phyloP scores from a whole-genome alignment of 2,329 filamentous ascomycete genomes.

The Calonectria ilicicola region DNA sequence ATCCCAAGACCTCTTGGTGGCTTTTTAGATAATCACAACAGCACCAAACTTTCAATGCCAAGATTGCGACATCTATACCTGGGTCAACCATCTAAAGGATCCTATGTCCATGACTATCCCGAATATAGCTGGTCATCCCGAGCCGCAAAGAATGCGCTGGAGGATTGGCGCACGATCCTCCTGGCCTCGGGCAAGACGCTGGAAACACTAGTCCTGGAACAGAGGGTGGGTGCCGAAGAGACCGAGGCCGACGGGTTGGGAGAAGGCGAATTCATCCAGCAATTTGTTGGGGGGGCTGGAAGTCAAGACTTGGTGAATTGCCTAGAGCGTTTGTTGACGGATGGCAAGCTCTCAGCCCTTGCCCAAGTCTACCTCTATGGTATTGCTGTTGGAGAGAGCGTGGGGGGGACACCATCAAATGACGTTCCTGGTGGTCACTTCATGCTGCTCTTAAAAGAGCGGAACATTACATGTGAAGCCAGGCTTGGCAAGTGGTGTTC shows the following conservation, averaged over 20 bases:
- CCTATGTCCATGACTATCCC: not conserved
- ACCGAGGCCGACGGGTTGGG: not conserved
- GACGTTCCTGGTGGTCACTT: not conserved
- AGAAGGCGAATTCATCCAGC: not conserved
- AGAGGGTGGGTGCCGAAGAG: not conserved
- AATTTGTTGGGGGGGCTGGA: not conserved
- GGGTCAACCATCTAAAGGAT: not conserved
- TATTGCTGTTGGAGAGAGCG: not conserved
- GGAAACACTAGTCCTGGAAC: not conserved
- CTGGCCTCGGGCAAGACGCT: not conserved
- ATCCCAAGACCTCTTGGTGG: constrained; percentile 1
- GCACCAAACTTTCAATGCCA: not conserved
- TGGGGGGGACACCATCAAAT: not conserved
- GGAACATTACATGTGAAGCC: constrained; percentile 16
- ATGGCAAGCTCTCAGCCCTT: not conserved
- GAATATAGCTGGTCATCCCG: not conserved
- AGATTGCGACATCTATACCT: not conserved
- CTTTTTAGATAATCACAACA: not conserved
- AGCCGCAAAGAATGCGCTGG: not conserved
- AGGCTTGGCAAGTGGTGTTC: constrained; percentile 27
- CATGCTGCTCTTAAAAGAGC: not conserved
- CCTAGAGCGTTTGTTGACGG: not conserved
- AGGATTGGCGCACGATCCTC: not conserved
- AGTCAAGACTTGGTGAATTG: not conserved
- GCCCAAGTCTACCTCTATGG: constrained; percentile 22